These are phyloP conservation scores for Mycena epipterygia DNA, from an alignment of 768 basidiomycete genomes.

Conservation along the genomic window DNA sequence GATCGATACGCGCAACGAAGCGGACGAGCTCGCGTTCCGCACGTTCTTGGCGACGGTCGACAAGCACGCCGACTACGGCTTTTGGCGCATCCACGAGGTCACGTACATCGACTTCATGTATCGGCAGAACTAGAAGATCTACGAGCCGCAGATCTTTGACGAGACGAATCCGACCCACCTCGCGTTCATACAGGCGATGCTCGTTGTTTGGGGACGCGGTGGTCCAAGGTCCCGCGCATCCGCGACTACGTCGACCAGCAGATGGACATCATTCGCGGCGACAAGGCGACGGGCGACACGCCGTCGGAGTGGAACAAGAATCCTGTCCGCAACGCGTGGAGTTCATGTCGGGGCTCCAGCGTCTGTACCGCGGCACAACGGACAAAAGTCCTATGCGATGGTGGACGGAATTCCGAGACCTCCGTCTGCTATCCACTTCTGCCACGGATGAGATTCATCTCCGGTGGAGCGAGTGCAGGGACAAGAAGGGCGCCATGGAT, in stretches of 20 bases:
- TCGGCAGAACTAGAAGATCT: slow-evolving; percentile 31
- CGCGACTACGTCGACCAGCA: slow-evolving; percentile 29
- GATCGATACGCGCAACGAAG: slow-evolving; percentile 20
- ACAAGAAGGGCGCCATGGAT: slow-evolving; percentile 24
- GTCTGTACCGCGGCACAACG: slow-evolving; percentile 21
- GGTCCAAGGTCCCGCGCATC: slow-evolving; percentile 30
- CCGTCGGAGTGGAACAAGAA: slow-evolving; percentile 26
- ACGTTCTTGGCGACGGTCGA: slow-evolving; percentile 26
- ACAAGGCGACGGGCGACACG: slow-evolving; percentile 17
- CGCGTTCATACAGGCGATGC: slow-evolving; percentile 32
- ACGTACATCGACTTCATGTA: slow-evolving; percentile 33
- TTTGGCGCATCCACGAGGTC: slow-evolving; percentile 35
- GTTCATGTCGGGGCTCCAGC: slow-evolving; percentile 16
- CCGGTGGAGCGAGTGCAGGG: slow-evolving; percentile 27
- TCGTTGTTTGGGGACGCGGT: slow-evolving; percentile 31
- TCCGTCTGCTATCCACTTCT: slow-evolving; percentile 29
- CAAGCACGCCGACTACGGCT: slow-evolving; percentile 24
- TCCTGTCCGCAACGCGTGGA: slow-evolving; percentile 23
- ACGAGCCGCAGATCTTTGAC: slow-evolving; percentile 26
- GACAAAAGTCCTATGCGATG: slow-evolving; percentile 20
- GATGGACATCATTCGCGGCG: slow-evolving; percentile 32
- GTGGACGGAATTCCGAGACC: slow-evolving; percentile 38
- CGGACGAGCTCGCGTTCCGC: slow-evolving; percentile 33
- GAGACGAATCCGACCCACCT: slow-evolving; percentile 28
- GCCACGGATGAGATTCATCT: slow-evolving; percentile 23